Conservation (phyloP, 1,139 yeast genomes). For the Geotrichum restrictum region DNA sequence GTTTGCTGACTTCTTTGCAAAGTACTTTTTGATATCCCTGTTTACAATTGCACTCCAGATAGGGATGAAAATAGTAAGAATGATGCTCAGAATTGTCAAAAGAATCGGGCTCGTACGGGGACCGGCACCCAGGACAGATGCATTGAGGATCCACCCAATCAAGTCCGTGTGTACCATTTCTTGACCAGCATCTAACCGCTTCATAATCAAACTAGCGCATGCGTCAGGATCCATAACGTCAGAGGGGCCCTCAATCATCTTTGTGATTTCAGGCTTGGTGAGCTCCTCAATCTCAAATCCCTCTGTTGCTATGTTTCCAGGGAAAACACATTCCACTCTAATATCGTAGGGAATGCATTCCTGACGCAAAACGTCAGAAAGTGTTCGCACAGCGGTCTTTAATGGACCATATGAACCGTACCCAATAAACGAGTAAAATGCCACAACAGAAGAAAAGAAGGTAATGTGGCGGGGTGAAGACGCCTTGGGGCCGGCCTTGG, state of each 20-base stretch:
- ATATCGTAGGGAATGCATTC: constrained; percentile 69
- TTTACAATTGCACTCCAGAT: constrained; percentile 53
- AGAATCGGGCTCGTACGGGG: constrained; percentile 60
- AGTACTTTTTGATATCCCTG: constrained; percentile 53
- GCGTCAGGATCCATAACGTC: constrained; percentile 60
- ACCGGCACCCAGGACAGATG: constrained; percentile 62
- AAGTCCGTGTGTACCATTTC: constrained; percentile 77
- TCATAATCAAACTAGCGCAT: constrained; percentile 62
- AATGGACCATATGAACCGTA: constrained; percentile 86
- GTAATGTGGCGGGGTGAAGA: constrained; percentile 53
- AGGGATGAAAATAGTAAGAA: constrained; percentile 64
- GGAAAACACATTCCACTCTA: constrained; percentile 55
- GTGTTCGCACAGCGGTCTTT: constrained; percentile 74
- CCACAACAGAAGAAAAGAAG: constrained; percentile 74
- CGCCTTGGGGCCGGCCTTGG: constrained; percentile 24
- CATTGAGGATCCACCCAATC: constrained; percentile 77
- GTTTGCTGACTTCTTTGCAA: constrained; percentile 37
- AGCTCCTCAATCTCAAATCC: constrained; percentile 78
- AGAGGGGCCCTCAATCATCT: constrained; percentile 79
- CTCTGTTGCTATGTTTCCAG: constrained; percentile 88
- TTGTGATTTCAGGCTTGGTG: constrained; percentile 84
- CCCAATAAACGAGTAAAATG: constrained; percentile 85
- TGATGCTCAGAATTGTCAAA: constrained; percentile 38
- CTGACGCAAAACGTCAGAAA: constrained; percentile 75
- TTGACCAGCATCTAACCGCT: constrained; percentile 58